Base-by-base conservation (phyloP, 2,329 filamentous ascomycete species). In the Xenoacremonium recifei region DNA sequence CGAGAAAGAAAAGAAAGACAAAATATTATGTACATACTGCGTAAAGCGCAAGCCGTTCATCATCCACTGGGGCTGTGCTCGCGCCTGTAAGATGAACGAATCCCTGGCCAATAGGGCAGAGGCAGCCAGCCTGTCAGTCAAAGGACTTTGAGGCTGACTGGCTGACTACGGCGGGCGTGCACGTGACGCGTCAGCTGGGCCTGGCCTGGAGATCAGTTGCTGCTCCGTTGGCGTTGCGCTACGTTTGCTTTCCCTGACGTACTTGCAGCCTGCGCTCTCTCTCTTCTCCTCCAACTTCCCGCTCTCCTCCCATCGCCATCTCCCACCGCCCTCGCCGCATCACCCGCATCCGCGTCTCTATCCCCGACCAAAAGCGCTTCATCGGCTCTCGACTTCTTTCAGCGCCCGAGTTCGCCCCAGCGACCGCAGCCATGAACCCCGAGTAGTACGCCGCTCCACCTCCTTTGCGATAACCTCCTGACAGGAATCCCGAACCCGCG, bases 381-480 rank as follows among this genome's bases (percentile, higher is more conserved):
- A 39, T 42, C 43, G 33, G 29, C 21, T 38, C 25, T 42, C 47
- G 43, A 47, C 44, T 37, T 20, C 42, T 37, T 21, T 39, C 41
- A 40, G 39, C 48, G n/a, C n/a, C n/a, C n/a, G n/a, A n/a, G n/a
- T n/a, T n/a, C n/a, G n/a, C n/a, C n/a, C n/a, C n/a, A n/a, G 39
- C 49, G 50, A 40, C 63, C 65, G 64, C 69, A 77, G 88, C 61
- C 66, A 93, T 93, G 88, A 93, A 93, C 79, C 88, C 88, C 67
- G 88, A 93, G 88, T 93, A 80, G 88, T 93, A 84, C 67, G 87
- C 83, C 61, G 52, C 54, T 48, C 57, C 50, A 50, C 53, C 53
- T 54, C 50, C 49, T 51, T 50, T 53, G 52, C 56, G 53, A 57
- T 57, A 54, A 45, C 57, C 60, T 57, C 61, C 60, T 65, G 54